Conservation (phyloP, 129 eudicot genomes). For the sunflower (Helianthus annuus) region HanXRQr2.0-SUNRISE NC_035433.2:148168161-148168660, state of each 20-base stretch:
- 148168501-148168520: slow-evolving; percentile 2
- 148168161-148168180: too few species aligned
- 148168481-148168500: slow-evolving; percentile 23
- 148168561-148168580: too few species aligned
- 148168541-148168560: too few species aligned
- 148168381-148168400: background rate
- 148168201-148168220: too few species aligned
- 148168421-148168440: slow-evolving; percentile 17
- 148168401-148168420: slow-evolving; percentile 24
- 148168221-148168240: too few species aligned
- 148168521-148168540: background rate
- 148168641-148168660: slow-evolving; percentile 12
- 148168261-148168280: slow-evolving; percentile 20
- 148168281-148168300: slow-evolving; percentile 14
- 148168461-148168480: slow-evolving; percentile 18
- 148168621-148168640: background rate
- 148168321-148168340: slow-evolving; percentile 15
- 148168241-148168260: background rate
- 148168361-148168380: slow-evolving; percentile 1
- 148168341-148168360: background rate
- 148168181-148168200: too few species aligned
- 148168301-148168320: slow-evolving; percentile 18
- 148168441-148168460: background rate
- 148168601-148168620: slow-evolving; percentile 15
- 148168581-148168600: background rate